Evolutionary conservation across 352 stramenopile species (phyloP).

Genomic region (Pythium apleroticum): DNA sequence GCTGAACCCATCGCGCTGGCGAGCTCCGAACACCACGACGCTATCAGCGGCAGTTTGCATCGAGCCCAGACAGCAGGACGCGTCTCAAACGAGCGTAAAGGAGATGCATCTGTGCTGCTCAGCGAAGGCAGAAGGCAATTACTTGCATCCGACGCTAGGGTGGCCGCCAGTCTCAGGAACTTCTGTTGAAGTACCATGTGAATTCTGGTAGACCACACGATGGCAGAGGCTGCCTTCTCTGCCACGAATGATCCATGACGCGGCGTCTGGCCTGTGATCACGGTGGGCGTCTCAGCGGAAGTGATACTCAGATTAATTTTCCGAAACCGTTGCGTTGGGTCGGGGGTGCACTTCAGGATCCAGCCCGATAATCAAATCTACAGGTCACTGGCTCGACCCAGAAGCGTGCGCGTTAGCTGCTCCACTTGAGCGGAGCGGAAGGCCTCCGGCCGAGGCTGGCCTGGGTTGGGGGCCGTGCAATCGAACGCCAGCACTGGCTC

Average conservation of each 20-base stretch:
- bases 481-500: constrained; percentile 44
- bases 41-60: neutral
- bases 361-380: too few species aligned
- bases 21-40: neutral
- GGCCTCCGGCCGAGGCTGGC: constrained; percentile 27
- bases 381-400: constrained; percentile 12
- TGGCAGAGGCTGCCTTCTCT: neutral
- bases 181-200: neutral
- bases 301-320: neutral
- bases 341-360: too few species aligned
- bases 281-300: neutral
- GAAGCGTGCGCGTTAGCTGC: constrained; percentile 29
- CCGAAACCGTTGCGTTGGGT: neutral
- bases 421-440: constrained; percentile 36
- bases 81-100: neutral
- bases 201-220: neutral
- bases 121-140: neutral
- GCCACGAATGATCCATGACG: neutral
- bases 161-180: neutral
- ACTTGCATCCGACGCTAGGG: neutral
- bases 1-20: neutral
- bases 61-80: neutral
- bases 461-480: constrained; percentile 12
- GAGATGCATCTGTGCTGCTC: neutral
- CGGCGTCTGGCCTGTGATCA: neutral